Evolutionary conservation across 2,329 filamentous ascomycete genomes (phyloP).

Genomic region (Fusarium haematococcum): DNA sequence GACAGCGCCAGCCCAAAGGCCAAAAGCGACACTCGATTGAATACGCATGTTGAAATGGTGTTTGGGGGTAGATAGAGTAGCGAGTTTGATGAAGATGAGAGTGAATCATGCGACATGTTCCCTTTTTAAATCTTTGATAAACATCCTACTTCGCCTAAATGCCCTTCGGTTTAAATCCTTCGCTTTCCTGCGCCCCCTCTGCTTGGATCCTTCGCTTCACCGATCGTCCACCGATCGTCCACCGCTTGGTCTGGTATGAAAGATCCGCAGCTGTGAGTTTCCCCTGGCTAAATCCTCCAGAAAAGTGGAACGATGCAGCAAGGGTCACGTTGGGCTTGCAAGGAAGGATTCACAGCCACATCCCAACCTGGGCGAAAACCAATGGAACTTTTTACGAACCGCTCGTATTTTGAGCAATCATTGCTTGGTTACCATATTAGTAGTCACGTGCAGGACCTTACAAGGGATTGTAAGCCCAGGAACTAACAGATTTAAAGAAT

Average conservation of each 20-base stretch:
- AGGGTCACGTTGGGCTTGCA: neutral
- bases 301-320: neutral
- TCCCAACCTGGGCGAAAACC: neutral
- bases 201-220: neutral
- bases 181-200: neutral
- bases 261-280: neutral
- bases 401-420: neutral
- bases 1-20: neutral
- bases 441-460: neutral
- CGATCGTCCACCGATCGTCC: slow-evolving; percentile 1
- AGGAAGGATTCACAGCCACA: neutral
- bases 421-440: neutral
- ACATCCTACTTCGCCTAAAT: neutral
- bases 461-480: neutral
- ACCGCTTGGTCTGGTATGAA: neutral
- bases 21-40: slow-evolving; percentile 6
- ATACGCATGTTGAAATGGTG: slow-evolving; percentile 3
- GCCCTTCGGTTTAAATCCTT: neutral
- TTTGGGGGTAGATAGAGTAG: neutral
- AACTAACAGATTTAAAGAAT: neutral
- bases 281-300: neutral
- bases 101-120: neutral
- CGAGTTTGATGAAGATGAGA: neutral
- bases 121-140: neutral
- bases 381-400: neutral